Evolutionary conservation across 306 rosid species (phyloP), one percentile per base, ranked within the genome.

Genomic region (Glycine tomentella): DNA sequence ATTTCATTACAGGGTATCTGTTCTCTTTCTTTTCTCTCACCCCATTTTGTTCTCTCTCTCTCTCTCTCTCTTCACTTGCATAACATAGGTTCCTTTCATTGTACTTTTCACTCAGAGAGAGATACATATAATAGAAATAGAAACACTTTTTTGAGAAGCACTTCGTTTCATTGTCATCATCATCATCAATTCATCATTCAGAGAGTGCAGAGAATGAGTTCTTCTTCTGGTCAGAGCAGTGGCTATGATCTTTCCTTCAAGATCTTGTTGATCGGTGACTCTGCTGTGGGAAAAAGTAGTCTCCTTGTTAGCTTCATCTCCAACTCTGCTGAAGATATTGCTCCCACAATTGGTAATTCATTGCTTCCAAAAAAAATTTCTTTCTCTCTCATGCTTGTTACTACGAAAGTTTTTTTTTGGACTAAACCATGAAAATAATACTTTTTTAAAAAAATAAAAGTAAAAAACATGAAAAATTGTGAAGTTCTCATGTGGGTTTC

Each of bases 231-330:
- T 72, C 97, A 93, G 80, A 86, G 80, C 70, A 88, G 88, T 77
- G 85, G 59, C 86, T 93, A 87, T 87, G 99, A 93, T 92, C 91
- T 95, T 80, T 93, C 99, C 4, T 91, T 91, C 88, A 95, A 95
- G 97, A 87, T 95, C 91, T 86, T 95, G 89, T 62, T 95, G 90
- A 93, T 95, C 80, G 99, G 99, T 77, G 99, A 95, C 78, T 89
- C 99, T 6, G 98, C 87, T 59, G 99, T 95, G n/a, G 99, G 99
- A 49, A 95, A 95, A 82, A 95, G 97, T 66, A 95, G 98, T 83
- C 88, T 95, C 5, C 90, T 95, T 65, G 87, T 95, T 77, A 91
- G 91, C 92, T 95, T 95, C 90, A 92, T 92, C 88, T 89, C 97
- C 74, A 75, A 53, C 79, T 80, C 96, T 16, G 81, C 65, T 25